Base-by-base conservation (phyloP, 805 yeast genomes). In the Ogataea chonburiensis region DNA sequence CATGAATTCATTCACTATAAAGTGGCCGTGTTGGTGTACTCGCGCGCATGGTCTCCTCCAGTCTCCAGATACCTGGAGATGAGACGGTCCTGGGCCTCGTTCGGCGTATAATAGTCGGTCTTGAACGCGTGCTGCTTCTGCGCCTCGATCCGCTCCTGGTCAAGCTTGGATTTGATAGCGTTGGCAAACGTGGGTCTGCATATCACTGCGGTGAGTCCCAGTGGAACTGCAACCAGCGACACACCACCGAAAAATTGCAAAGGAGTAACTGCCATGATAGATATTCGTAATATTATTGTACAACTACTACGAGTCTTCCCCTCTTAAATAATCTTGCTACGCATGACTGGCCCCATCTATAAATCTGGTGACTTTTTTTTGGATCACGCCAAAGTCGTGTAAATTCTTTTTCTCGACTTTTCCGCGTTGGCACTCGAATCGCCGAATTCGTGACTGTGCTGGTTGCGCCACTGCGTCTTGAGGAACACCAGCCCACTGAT, bases 401-500 rank as follows among this genome's bases (percentile, higher is more conserved):
- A 89, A 0, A 75, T 79, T 58, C 97, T 77, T 72, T 89, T 89
- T 54, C 75, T 71, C 1, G 82, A 72, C 21, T 61, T 62, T 46
- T 73, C 72, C 11, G 40, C 38, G n/a, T 17, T 44, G 42, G 79
- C 82, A 18, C 66, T 67, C 31, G 77, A 85, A 50, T 86, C 96
- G 30, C 76, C 71, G 53, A 79, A 88, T 55, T 82, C 87, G 21
- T 74, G 69, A 48, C 73, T 79, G 56, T 91, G 98, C 27, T 69
- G 71, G 54, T 80, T 61, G 41, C 77, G 76, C 96, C 96, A 89
- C 59, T 83, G 87, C 28, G 71, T 75, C 55, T 78, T 80, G 42
- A 85, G 61, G 50, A 77, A 84, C 49, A 73, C 76, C 58, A 93
- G 67, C 4, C 96, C 97, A 43, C 85, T 89, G 13, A 86, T 68